Conservation (phyloP, 2,329 filamentous ascomycete species). For the Alternaria gansuensis region DNA sequence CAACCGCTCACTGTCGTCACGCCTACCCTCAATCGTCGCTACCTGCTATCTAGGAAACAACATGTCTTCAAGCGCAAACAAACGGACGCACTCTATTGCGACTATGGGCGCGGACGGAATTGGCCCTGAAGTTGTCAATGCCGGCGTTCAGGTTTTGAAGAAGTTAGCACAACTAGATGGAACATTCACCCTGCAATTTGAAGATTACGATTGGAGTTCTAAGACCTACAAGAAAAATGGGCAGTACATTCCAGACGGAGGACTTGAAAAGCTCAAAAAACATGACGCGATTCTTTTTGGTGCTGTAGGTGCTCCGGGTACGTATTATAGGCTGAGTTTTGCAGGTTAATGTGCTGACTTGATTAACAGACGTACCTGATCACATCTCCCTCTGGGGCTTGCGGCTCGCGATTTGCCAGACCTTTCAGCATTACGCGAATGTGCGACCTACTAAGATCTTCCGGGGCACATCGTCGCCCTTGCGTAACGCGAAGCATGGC, state of each 20-base stretch:
- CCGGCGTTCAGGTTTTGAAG: constrained; percentile 69
- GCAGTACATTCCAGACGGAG: constrained; percentile 70
- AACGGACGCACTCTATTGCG: constrained; percentile 42
- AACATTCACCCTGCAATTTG: constrained; percentile 69
- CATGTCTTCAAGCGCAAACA: constrained; percentile 36
- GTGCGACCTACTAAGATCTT: constrained; percentile 68
- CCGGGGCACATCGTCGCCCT: constrained; percentile 66
- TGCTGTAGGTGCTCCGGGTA: constrained; percentile 70
- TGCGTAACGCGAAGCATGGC: constrained; percentile 62
- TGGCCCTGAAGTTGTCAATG: constrained; percentile 71
- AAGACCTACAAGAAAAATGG: constrained; percentile 72
- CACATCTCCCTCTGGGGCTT: constrained; percentile 67
- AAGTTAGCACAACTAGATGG: constrained; percentile 62
- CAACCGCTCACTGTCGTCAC: neutral
- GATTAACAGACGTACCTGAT: constrained; percentile 60
- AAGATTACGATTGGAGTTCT: constrained; percentile 72
- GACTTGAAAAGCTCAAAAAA: constrained; percentile 64
- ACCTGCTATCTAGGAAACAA: neutral
- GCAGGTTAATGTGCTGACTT: neutral
- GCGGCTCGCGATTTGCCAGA: constrained; percentile 64
- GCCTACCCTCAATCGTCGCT: neutral
- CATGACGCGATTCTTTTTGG: constrained; percentile 75
- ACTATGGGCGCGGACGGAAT: constrained; percentile 75
- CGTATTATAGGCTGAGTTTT: constrained; percentile 6
- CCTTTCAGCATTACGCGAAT: constrained; percentile 66